Percentiles rank a stretch among this genome's conserved stretches.
These are phyloP conservation scores for Elymus sibiricus DNA, from an alignment of 176 grass and related monocot genomes.

Conservation along the genomic window DNA sequence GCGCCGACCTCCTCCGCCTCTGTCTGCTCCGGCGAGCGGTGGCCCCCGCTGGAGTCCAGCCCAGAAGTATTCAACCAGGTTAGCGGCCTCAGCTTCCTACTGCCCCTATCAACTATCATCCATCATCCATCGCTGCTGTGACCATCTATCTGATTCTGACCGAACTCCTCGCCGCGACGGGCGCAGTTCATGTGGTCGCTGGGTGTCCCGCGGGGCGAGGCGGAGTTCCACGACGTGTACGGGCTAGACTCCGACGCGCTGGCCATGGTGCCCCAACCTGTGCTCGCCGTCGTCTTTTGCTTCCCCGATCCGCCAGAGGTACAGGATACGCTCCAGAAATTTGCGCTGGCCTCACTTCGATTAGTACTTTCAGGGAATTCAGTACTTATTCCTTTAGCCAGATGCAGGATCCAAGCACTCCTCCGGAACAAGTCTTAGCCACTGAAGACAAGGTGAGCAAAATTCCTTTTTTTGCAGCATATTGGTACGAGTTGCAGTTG, in stretches of 20 bases:
- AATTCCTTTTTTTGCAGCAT: too few species aligned
- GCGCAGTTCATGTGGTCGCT: conserved; percentile 79
- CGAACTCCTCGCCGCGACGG: not conserved
- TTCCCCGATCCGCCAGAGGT: conserved; percentile 63
- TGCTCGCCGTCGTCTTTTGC: conserved; percentile 73
- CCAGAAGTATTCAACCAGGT: conserved; percentile 92
- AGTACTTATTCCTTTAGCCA: not conserved
- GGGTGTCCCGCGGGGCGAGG: conserved; percentile 57
- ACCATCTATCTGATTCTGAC: not conserved
- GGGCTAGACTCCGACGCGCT: conserved; percentile 57
- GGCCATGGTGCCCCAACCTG: conserved; percentile 71
- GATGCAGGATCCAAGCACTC: not conserved
- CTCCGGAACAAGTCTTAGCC: not conserved
- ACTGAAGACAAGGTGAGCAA: not conserved
- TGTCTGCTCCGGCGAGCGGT: conserved; percentile 39
- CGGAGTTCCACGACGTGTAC: conserved; percentile 86
- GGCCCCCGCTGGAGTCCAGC: conserved; percentile 83
- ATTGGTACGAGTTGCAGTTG: not conserved
- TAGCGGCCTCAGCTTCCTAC: not conserved
- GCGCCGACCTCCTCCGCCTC: conserved; percentile 10
- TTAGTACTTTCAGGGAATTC: not conserved
- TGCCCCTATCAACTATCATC: not conserved
- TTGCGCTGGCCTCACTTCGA: not conserved
- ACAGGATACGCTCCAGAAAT: not conserved
- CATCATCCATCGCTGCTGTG: not conserved